Evolutionary conservation across 2,329 filamentous ascomycete genomes (phyloP).

Genomic region (Fusarium cicatricum): DNA sequence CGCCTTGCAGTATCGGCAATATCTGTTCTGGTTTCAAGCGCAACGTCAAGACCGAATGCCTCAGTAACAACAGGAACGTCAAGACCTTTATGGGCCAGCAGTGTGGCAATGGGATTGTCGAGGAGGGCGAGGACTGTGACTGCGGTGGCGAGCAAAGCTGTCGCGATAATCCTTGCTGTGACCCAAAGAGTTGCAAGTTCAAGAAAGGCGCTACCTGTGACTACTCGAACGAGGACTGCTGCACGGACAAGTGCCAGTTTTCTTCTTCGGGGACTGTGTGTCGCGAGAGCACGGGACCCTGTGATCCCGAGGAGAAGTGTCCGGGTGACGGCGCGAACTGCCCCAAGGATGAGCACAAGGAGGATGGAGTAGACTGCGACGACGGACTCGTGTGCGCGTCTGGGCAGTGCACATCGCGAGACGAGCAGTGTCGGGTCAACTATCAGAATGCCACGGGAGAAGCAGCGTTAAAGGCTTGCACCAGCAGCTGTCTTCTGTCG

Average conservation of each 20-base stretch:
- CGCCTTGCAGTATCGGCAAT: conserved; percentile 88
- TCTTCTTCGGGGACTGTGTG: conserved; percentile 76
- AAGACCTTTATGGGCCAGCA: conserved; percentile 82
- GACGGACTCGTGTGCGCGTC: conserved; percentile 79
- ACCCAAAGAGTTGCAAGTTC: conserved; percentile 88
- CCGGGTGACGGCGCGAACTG: conserved; percentile 76
- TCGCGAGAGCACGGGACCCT: conserved; percentile 78
- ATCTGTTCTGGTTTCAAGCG: conserved; percentile 87
- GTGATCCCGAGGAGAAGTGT: conserved; percentile 87
- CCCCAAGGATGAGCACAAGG: conserved; percentile 73
- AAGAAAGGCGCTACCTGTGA: conserved; percentile 79
- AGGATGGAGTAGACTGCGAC: conserved; percentile 78
- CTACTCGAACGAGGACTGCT: conserved; percentile 83
- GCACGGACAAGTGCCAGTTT: conserved; percentile 72
- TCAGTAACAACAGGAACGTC: conserved; percentile 87
- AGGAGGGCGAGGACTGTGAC: conserved; percentile 93
- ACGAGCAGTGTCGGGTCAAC: conserved; percentile 86
- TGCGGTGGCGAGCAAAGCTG: conserved; percentile 83
- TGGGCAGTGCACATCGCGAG: conserved; percentile 92
- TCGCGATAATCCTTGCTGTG: conserved; percentile 80
- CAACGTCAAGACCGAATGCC: conserved; percentile 77
- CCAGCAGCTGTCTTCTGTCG: conserved; percentile 73
- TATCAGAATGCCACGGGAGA: conserved; percentile 77
- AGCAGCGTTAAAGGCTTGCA: conserved; percentile 82
- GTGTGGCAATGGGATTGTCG: conserved; percentile 97